phyloP scores from a whole-genome alignment of 768 basidiomycete genomes.

The Rhizopogon roseolus region DNA sequence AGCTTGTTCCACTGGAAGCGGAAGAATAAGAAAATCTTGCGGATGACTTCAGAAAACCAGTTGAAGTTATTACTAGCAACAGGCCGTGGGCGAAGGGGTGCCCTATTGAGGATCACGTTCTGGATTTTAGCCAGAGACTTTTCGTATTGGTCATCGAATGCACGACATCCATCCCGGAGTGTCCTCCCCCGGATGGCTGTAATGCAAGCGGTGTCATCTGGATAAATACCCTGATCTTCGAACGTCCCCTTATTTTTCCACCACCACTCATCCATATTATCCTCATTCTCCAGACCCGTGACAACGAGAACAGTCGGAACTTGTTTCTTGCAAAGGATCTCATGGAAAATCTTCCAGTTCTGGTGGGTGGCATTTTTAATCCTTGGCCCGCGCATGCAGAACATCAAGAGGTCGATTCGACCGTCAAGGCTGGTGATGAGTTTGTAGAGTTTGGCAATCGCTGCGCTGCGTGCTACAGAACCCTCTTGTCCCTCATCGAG shows the following conservation, averaged over 20 bases:
- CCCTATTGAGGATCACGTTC: no score
- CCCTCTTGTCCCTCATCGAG: conserved; percentile 8
- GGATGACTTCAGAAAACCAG: no score
- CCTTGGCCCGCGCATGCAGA: conserved; percentile 25
- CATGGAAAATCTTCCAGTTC: conserved; percentile 18
- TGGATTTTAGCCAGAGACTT: no score
- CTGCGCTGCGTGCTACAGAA: conserved; percentile 4
- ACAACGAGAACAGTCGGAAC: conserved; percentile 28
- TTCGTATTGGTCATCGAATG: no score
- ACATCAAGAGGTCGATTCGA: conserved; percentile 30
- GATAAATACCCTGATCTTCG: conserved; percentile 13
- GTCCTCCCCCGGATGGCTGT: no score
- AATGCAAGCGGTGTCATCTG: no score
- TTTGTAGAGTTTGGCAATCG: conserved; percentile 10
- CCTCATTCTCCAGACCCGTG: conserved; percentile 25
- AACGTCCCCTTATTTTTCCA: conserved; percentile 27
- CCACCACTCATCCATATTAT: not conserved
- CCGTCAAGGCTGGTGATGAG: conserved; percentile 21
- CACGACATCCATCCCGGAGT: no score
- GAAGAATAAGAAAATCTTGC: no score
- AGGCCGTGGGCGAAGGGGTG: no score
- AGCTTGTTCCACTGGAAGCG: no score
- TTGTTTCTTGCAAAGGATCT: conserved; percentile 25
- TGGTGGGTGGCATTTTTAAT: conserved; percentile 5
- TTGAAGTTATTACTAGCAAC: no score